These are phyloP conservation scores for Echeveria elegans DNA, from an alignment of 164 flowering plant species.

Conservation along the genomic window DNA sequence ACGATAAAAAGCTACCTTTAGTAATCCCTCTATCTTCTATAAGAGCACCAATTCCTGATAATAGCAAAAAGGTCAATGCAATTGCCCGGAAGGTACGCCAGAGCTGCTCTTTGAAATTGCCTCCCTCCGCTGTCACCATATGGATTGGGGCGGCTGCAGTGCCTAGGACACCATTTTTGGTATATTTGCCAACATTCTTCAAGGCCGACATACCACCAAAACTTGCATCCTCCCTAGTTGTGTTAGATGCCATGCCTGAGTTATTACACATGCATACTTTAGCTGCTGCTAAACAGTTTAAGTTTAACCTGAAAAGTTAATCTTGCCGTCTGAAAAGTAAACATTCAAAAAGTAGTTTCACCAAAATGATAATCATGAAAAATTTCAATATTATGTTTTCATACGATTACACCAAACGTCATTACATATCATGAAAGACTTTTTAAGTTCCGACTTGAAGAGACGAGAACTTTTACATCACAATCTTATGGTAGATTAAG, in stretches of 20 bases:
- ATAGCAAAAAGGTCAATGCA: constrained; percentile 66
- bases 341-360: background rate
- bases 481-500: background rate
- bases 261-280: background rate
- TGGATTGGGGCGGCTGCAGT: constrained; percentile 81
- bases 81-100: constrained; percentile 78
- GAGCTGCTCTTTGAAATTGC: constrained; percentile 73
- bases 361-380: background rate
- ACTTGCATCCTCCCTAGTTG: constrained; percentile 40
- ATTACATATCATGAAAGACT: too few relatives aligned
- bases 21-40: constrained; percentile 82
- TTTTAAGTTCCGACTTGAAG: too few relatives aligned
- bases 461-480: too few relatives aligned
- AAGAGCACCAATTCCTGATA: constrained; percentile 82
- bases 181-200: constrained; percentile 53
- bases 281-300: background rate
- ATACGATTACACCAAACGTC: too few relatives aligned
- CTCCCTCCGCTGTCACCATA: constrained; percentile 76
- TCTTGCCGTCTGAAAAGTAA: too few relatives aligned
- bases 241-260: constrained; percentile 11
- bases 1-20: too few relatives aligned
- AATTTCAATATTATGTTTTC: too few relatives aligned
- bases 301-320: too few relatives aligned
- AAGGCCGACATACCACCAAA: constrained; percentile 51
- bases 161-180: constrained; percentile 74